These are phyloP conservation scores for Cordyceps javanica DNA, from an alignment of 2,329 filamentous ascomycete species.

Conservation along the genomic window DNA sequence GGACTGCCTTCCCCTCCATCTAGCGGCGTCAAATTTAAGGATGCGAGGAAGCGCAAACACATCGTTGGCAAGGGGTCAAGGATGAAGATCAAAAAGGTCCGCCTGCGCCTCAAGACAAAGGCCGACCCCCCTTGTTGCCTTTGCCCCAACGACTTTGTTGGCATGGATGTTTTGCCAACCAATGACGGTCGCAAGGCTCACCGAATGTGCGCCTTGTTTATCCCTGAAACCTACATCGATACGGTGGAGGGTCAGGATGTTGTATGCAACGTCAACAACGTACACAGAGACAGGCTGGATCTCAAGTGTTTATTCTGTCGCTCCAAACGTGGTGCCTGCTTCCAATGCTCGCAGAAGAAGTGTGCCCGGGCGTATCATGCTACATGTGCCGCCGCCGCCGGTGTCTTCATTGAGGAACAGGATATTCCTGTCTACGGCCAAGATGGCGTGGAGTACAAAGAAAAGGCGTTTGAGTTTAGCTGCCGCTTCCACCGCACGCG, in stretches of 20 bases:
- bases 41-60: conserved; percentile 55
- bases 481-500: conserved; percentile 92
- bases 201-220: conserved; percentile 81
- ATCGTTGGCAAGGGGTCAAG: conserved; percentile 33
- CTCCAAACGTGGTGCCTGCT: conserved; percentile 90
- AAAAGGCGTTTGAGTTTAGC: conserved; percentile 86
- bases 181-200: conserved; percentile 86
- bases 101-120: conserved; percentile 65
- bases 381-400: conserved; percentile 86
- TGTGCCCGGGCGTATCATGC: conserved; percentile 91
- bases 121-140: conserved; percentile 78
- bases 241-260: conserved; percentile 63
- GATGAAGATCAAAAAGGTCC: conserved; percentile 69
- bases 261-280: conserved; percentile 71
- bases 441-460: conserved; percentile 86
- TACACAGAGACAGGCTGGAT: conserved; percentile 80
- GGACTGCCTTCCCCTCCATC: conserved; percentile 74
- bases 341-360: conserved; percentile 94
- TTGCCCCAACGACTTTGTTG: conserved; percentile 84
- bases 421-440: conserved; percentile 82
- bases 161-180: conserved; percentile 75
- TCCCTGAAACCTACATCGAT: conserved; percentile 85
- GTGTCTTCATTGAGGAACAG: conserved; percentile 84
- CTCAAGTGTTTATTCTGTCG: conserved; percentile 94
- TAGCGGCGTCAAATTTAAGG: conserved; percentile 61